Percentiles rank a stretch among this genome's conserved stretches.
phyloP scores from a whole-genome alignment of 306 rosid genomes.

The Cucurbita ficifolia region DNA sequence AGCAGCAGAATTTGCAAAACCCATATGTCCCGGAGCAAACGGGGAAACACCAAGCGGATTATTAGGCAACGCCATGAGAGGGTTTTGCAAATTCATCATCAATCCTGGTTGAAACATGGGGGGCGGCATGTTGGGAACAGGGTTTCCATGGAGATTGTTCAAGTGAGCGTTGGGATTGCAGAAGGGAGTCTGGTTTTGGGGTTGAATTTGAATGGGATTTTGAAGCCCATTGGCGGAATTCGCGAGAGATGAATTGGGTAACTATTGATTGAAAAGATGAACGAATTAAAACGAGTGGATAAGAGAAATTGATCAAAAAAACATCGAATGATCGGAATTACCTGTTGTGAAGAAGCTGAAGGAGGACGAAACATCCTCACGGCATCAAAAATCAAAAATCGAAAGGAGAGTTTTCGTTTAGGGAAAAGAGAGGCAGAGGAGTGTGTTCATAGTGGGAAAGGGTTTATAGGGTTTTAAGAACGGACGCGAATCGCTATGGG shows the following conservation, averaged over 20 bases:
- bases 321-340: background rate
- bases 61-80: conserved; percentile 28
- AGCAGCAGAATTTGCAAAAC: conserved; percentile 29
- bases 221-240: conserved; percentile 11
- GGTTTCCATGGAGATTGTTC: conserved; percentile 8
- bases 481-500: too few species aligned
- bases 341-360: conserved; percentile 13
- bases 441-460: background rate
- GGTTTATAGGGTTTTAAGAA: conserved; percentile 8
- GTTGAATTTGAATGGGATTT: background rate
- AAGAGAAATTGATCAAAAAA: background rate
- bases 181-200: conserved; percentile 4
- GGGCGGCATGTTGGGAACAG: conserved; percentile 11
- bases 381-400: background rate
- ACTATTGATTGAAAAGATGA: background rate
- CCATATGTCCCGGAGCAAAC: conserved; percentile 21
- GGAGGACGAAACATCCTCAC: background rate
- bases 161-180: conserved; percentile 15
- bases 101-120: conserved; percentile 28
- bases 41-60: conserved; percentile 28
- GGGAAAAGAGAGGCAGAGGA: background rate
- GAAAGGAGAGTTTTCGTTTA: background rate
- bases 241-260: background rate
- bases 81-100: conserved; percentile 20
- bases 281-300: background rate